Percentiles rank a stretch among this genome's conserved stretches.
Evolutionary conservation across 106 monocot species (phyloP).

Genomic region (Posidonia australis): DNA sequence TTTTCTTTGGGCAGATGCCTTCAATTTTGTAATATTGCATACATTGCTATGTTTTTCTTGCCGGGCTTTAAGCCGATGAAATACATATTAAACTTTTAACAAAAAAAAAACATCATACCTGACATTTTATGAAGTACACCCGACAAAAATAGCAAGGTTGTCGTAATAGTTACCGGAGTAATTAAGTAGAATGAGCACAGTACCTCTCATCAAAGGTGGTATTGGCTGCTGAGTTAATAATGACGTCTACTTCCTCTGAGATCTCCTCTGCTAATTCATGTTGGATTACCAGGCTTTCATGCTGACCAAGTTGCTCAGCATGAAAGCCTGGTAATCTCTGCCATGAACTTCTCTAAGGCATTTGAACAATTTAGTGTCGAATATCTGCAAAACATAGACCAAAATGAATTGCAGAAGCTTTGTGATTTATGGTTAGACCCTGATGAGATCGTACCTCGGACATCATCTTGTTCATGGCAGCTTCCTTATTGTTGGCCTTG

Average conservation of each 20-base stretch:
- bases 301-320: constrained; percentile 67
- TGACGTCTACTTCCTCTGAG: constrained; percentile 53
- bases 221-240: constrained; percentile 85
- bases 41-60: no score
- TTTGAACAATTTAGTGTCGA: constrained; percentile 56
- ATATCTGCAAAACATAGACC: constrained; percentile 39
- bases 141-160: no score
- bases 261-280: constrained; percentile 44
- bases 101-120: no score
- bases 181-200: no score
- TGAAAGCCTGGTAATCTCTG: constrained; percentile 43
- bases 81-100: no score
- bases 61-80: no score
- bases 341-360: constrained; percentile 57
- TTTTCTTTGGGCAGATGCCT: no score
- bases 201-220: constrained; percentile 97
- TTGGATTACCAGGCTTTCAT: constrained; percentile 56
- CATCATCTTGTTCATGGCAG: constrained; percentile 49
- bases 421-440: no score
- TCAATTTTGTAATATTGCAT: no score
- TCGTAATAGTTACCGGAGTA: no score
- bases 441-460: constrained; percentile 57
- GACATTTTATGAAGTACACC: no score
- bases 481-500: constrained; percentile 61
- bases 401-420: no score